Evolutionary conservation across 352 stramenopile genomes (phyloP).

Genomic region (Pythium rhizo-oryzae): DNA sequence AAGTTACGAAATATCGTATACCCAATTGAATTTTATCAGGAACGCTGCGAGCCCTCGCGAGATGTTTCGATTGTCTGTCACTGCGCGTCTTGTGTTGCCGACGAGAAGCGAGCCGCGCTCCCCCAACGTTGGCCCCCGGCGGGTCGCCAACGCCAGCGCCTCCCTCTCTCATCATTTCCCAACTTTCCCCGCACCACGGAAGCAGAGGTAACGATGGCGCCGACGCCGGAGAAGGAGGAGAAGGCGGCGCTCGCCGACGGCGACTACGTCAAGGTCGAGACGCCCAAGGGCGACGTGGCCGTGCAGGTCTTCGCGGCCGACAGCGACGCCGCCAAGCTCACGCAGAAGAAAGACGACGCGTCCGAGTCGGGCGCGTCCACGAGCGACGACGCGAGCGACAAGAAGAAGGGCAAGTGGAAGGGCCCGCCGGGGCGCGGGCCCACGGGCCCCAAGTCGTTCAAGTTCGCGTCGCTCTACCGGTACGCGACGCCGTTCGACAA

Average conservation of each 20-base stretch:
- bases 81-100: not conserved
- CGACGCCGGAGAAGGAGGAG: conserved; percentile 19
- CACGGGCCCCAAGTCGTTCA: conserved; percentile 18
- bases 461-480: conserved; percentile 31
- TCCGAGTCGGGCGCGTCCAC: conserved; percentile 16
- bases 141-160: too few relatives aligned
- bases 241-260: conserved; percentile 5
- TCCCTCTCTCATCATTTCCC: conserved; percentile 17
- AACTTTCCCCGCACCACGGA: conserved; percentile 8
- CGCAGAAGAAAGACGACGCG: conserved; percentile 8
- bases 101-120: too few relatives aligned
- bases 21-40: conserved; percentile 5
- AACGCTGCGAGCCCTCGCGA: not conserved
- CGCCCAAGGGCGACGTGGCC: conserved; percentile 16
- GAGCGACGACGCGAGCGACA: conserved; percentile 5
- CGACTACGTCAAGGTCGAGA: conserved; percentile 27
- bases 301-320: conserved; percentile 14
- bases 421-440: not conserved
- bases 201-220: conserved; percentile 11
- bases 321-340: conserved; percentile 12
- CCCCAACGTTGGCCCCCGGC: too few relatives aligned
- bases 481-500: conserved; percentile 39
- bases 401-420: not conserved
- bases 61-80: not conserved
- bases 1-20: not conserved